Evolutionary conservation across 2,329 filamentous ascomycete species (phyloP), one percentile per base, ranked within the genome.

Genomic region (Diplodia sapinea): DNA sequence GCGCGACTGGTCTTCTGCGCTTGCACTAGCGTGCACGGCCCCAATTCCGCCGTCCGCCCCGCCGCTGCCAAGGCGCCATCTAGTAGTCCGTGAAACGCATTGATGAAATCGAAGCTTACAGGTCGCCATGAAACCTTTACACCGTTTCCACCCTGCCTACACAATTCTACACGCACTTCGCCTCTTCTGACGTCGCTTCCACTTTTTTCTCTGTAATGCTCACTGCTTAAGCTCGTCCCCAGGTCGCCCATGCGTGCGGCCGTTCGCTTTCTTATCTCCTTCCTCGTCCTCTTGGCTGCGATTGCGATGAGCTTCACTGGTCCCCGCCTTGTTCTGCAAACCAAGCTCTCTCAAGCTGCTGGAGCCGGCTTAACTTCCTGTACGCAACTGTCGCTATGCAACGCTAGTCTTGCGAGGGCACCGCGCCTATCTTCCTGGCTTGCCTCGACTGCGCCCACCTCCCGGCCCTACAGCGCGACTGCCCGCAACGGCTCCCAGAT

Each of bases 401-500:
- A 54, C 26, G 51, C 57, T 62, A 63, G 50, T 13, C 33, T 61
- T 3, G 49, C 26, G 17, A 26, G 3, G 47, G 54, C 55, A 9
- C 31, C 31, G 11, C 36, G 43, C 56, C 47, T 67, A 31, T 51
- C 55, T 1, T 61, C 56, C 9, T 61, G 55, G 56, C 52, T 51
- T n/a, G 36, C 50, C 17, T 57, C 55, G 43, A 54, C 36, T 38
- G 36, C 49, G 17, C 49, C 47, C 36, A 15, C 56, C 15, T 31
- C n/a, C 23, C 56, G 65, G 17, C 15, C 56, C 23, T 67, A 62
- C 49, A 52, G 65, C 23, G 36, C 47, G 15, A 31, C 43, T 11
- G 20, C 65, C 20, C n/a, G 47, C 11, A 67, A 70, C 71, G 15
- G 71, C 72, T 36, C 70, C 74, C 23, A 67, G 69, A 15, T 47